phyloP scores from a whole-genome alignment of 2,329 filamentous ascomycete genomes.

The Dryadomyces sulphureus region DNA sequence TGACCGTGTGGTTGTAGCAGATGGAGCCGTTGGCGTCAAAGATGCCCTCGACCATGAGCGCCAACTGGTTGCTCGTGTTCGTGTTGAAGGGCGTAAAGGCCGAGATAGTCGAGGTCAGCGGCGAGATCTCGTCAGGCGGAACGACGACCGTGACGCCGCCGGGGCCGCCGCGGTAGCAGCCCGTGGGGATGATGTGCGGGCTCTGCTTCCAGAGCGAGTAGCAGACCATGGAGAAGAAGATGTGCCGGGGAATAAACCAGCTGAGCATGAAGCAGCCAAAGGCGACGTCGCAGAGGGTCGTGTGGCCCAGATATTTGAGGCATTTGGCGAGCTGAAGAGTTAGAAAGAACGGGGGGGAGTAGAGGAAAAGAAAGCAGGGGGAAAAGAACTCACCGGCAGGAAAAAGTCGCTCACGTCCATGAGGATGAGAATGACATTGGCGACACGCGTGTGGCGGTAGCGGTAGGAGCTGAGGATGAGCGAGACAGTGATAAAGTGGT shows the following conservation, averaged over 20 bases:
- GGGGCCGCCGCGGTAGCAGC: slow-evolving; percentile 55
- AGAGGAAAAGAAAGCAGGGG: background rate
- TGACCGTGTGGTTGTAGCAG: slow-evolving; percentile 64
- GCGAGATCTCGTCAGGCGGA: slow-evolving; percentile 3
- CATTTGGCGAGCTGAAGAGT: slow-evolving; percentile 63
- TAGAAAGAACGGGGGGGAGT: background rate
- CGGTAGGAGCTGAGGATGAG: slow-evolving; percentile 73
- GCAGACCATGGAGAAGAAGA: slow-evolving; percentile 64
- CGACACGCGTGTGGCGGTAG: slow-evolving; percentile 76
- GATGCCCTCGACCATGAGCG: slow-evolving; percentile 62
- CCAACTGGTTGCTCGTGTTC: slow-evolving; percentile 24
- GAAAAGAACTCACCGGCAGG: slow-evolving; percentile 50
- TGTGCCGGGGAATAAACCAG: slow-evolving; percentile 74
- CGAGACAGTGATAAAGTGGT: slow-evolving; percentile 78
- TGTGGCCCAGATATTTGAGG: slow-evolving; percentile 75
- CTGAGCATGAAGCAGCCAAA: slow-evolving; percentile 77
- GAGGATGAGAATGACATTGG: slow-evolving; percentile 73
- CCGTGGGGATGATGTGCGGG: slow-evolving; percentile 44
- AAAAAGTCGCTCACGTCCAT: slow-evolving; percentile 92
- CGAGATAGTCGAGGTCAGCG: slow-evolving; percentile 1
- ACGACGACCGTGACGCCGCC: slow-evolving; percentile 15
- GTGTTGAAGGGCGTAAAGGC: slow-evolving; percentile 1
- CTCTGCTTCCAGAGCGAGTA: slow-evolving; percentile 66
- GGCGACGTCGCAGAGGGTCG: slow-evolving; percentile 60
- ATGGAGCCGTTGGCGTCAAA: slow-evolving; percentile 55